Conservation (phyloP, 129 eudicot species). For the Scalesia atractyloides region DNA sequence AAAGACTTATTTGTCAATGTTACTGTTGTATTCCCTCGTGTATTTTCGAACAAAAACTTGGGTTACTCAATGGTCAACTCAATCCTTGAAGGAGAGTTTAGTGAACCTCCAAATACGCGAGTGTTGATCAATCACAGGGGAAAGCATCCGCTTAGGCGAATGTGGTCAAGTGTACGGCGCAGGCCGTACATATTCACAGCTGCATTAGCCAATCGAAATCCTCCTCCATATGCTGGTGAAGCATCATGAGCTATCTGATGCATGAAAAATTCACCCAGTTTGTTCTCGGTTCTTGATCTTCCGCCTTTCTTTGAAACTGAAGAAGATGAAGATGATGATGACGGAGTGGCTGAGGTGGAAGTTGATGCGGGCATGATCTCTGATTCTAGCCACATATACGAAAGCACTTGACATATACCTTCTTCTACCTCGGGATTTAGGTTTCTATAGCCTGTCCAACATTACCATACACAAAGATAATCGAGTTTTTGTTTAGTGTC, state of each 20-base stretch:
- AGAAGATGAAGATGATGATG: constrained; percentile 47
- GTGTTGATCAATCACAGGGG: constrained; percentile 45
- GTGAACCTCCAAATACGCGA: constrained; percentile 10
- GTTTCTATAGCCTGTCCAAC: constrained; percentile 68
- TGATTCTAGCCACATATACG: constrained; percentile 97
- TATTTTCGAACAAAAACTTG: constrained; percentile 39
- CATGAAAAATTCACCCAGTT: constrained; percentile 84
- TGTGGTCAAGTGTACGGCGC: constrained; percentile 86
- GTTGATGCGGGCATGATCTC: constrained; percentile 72
- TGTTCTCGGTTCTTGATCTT: constrained; percentile 71
- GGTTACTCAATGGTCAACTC: constrained; percentile 48
- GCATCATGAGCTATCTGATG: constrained; percentile 91
- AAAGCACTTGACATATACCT: constrained; percentile 97
- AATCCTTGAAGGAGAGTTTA: constrained; percentile 25
- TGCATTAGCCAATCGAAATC: constrained; percentile 79
- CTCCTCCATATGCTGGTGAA: constrained; percentile 94
- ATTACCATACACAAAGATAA: constrained; percentile 1
- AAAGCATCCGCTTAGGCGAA: constrained; percentile 67
- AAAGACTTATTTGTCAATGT: constrained; percentile 3
- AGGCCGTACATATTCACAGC: constrained; percentile 84
- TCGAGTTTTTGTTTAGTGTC: neutral
- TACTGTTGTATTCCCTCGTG: constrained; percentile 13
- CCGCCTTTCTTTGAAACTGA: constrained; percentile 81
- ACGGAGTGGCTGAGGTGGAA: constrained; percentile 49
- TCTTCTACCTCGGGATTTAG: constrained; percentile 88